Evolutionary conservation across 805 yeast species (phyloP), one percentile per base, ranked within the genome.

Genomic region (Metschnikowia lunata): DNA sequence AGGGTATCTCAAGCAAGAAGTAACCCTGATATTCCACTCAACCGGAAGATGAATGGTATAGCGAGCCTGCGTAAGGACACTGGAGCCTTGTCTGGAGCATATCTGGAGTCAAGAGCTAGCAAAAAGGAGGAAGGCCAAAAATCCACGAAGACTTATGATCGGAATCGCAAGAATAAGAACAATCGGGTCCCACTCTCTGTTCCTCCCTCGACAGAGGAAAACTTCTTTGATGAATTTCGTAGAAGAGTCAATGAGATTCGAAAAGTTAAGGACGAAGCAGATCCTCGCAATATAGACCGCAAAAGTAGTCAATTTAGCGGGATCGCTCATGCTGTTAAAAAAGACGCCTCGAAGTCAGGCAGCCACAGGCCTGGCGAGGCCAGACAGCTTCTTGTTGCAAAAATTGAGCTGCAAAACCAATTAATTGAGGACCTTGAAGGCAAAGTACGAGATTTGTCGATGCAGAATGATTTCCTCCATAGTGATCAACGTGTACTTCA

Each of bases 181-280:
- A 18, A 5, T 18, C 23, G 23, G 23, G 23, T 18, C 23, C 4
- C 23, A 18, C 5, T 18, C 23, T 18, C 23, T 18, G 5, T 3
- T 18, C 23, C 23, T 18, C 5, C 23, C 23, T 18, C 23, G 23
- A 31, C 11, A 10, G 42, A 47, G n/a, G 43, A 39, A 11, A 47
- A 47, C 37, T 43, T 36, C 41, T 58, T 59, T 30, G 52, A 54
- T 14, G 55, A 53, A 27, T 47, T 64, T 30, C 53, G 53, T 36
- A 57, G 54, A 30, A 56, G 54, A 23, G 61, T 64, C 18, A 44
- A 51, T 12, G 53, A 53, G 35, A 58, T 60, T 36, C 56, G 52
- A 23, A 50, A 32, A n/a, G 6, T 13, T 6, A 42, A 26, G 30
- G 34, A 37, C 23, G 15, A 28, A 33, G 3, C 31, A 29, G 31